Base-by-base conservation (phyloP, 2,329 filamentous ascomycete species). In the Aureobasidium musti region DNA sequence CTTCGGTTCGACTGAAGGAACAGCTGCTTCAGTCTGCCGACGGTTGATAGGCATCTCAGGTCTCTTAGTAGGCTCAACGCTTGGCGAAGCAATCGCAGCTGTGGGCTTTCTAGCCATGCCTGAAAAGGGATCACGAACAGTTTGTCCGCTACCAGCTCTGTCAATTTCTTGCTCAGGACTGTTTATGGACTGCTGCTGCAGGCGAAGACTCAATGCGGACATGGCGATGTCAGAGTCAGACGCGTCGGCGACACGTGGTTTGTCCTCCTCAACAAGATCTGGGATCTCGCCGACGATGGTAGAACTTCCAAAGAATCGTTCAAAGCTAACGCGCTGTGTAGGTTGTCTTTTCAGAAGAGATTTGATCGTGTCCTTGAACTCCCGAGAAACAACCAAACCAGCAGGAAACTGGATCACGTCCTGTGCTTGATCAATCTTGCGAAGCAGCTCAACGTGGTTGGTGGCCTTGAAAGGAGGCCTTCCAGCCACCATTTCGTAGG, bases 401-500 rank as follows among this genome's bases (percentile, higher is more conserved):
- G 87, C 86, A 0, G 90, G 87, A 71, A 98, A 98, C 70, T 85
- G 87, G 77, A 98, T 96, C 69, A 86, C 83, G 75, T 98, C 94
- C 69, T 96, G 90, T 21, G 90, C 88, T 68, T 89, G 89, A 77
- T 98, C 94, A 70, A 99, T 99, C 80, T 91, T 95, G 68, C 91
- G 87, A 50, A 98, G 84, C 41, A 99, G 82, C 76, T 99, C 95
- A 47, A 99, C 93, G 74, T 99, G 95, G 75, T 99, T 98, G 65
- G 87, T 87, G 37, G 95, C 95, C 70, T 92, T 86, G 79, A 98
- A 99, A 0, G 95, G 95, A 26, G 95, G 92, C 69, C 87, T 89
- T 63, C 93, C 94, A 7, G 89, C 91, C 68, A 95, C 87, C 93
- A 99, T 97, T 79, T 99, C 95, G 76, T 92, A 97, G 28, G 96